Evolutionary conservation across 192 early-diverging fungal species (phyloP), one percentile per base, ranked within the genome.

Genomic region (Paraglomus brasilianum): DNA sequence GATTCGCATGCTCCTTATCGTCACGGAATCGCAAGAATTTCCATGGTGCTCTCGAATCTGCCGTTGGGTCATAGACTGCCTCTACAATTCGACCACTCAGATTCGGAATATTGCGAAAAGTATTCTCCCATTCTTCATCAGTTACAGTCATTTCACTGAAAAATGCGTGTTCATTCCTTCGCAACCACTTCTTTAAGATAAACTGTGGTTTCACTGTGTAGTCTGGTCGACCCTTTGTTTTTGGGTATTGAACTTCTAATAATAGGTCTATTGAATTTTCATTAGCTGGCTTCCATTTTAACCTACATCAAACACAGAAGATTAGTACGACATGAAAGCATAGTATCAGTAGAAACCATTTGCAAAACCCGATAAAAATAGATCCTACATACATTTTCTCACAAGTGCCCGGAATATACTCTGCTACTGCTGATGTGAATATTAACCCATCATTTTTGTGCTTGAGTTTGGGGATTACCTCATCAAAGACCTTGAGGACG

Each of bases 281-380:
- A 68, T 83, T 77, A 8, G 89, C 83, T 14, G 92, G 90, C 68
- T 93, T 94, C 92, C 92, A 94, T 75, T 94, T 94, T 57, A 93
- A 72, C 74, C 91, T 93, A 66, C 4, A 51, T 14, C 17, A 58
- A 13, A 48, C 22, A 19, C 21, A 11, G 49, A 61, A 17, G 17
- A 17, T 8, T 22, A 6, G n/a, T 13, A 39, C 14, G 15, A 45
- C 5, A 5, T 48, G 22, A 69, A 44, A 51, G 45, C 42, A 66
- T 40, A 22, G 19, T 19, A 38, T 30, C 3, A 5, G 19, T 49
- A 5, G 40, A 22, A 19, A 43, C 53, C 13, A 8, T 10, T 40
- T 52, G 21, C 44, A 43, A 19, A 24, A 43, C 17, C 41, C 10
- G 4, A 24, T n/a, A 14, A 22, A 10, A 77, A 19, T 8, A 40